Percentiles rank a stretch among this genome's conserved stretches.
Evolutionary conservation across 306 rosid genomes (phyloP).

Genomic region (Macrotyloma uniflorum): DNA sequence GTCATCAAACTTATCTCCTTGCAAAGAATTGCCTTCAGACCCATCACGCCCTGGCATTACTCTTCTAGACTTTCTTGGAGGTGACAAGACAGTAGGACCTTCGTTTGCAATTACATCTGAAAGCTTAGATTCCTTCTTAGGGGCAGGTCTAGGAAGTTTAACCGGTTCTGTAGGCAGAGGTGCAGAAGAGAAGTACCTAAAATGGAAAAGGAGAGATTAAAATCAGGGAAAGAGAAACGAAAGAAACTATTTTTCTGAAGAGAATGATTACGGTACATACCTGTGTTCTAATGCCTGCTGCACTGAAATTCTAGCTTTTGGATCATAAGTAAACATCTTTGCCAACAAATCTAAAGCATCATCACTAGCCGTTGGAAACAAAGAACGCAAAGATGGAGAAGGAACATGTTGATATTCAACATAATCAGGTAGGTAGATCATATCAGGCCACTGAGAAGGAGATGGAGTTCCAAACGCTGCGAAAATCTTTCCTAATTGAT

Average conservation of each 20-base stretch:
- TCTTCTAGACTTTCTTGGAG: conserved; percentile 94
- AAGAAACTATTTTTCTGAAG: neutral
- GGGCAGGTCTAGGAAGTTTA: conserved; percentile 97
- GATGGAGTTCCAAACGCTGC: conserved; percentile 96
- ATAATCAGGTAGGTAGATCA: conserved; percentile 86
- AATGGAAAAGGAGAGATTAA: conserved; percentile 35
- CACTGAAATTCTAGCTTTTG: conserved; percentile 82
- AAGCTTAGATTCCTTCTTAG: conserved; percentile 68
- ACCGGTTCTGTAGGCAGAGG: conserved; percentile 84
- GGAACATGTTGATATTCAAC: conserved; percentile 95
- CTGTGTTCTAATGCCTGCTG: conserved; percentile 95
- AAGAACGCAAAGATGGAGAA: conserved; percentile 77
- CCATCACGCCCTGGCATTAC: conserved; percentile 88
- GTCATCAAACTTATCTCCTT: conserved; percentile 58
- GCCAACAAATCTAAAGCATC: conserved; percentile 87
- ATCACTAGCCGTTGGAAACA: conserved; percentile 91
- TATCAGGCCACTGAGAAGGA: conserved; percentile 93
- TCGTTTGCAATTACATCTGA: conserved; percentile 66
- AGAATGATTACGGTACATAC: conserved; percentile 46
- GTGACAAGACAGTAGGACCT: conserved; percentile 89
- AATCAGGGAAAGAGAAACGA: conserved; percentile 17
- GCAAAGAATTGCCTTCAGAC: conserved; percentile 66
- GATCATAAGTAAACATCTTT: conserved; percentile 97
- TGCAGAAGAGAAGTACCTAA: conserved; percentile 82
- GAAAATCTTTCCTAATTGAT: conserved; percentile 93